These are phyloP conservation scores for Pyrenophora graminea DNA, from an alignment of 2,329 filamentous ascomycete species.

Conservation along the genomic window DNA sequence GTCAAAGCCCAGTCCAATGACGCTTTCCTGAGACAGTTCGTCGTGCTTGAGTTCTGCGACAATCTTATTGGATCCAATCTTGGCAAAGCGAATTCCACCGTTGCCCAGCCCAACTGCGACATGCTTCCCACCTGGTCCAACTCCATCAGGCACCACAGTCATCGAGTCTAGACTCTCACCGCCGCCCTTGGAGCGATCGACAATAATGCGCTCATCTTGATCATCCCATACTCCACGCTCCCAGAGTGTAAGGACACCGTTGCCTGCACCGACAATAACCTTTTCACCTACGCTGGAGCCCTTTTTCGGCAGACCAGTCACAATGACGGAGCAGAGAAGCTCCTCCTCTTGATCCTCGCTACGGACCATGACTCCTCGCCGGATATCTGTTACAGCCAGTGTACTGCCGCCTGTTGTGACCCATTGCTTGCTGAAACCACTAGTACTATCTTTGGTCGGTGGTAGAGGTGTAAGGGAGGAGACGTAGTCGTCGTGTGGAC, in stretches of 20 bases:
- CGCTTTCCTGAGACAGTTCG: slow-evolving; percentile 72
- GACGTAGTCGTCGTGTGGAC: slow-evolving; percentile 90
- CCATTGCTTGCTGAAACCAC: slow-evolving; percentile 92
- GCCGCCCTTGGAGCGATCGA: slow-evolving; percentile 65
- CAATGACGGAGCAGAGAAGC: slow-evolving; percentile 77
- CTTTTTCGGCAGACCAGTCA: slow-evolving; percentile 74
- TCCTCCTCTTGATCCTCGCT: slow-evolving; percentile 97
- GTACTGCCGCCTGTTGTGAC: slow-evolving; percentile 91
- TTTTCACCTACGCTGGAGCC: slow-evolving; percentile 72
- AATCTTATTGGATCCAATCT: slow-evolving; percentile 74
- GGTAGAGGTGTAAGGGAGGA: slow-evolving; percentile 85
- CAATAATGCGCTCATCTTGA: slow-evolving; percentile 83
- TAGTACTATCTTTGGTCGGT: slow-evolving; percentile 77
- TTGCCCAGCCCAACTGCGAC: slow-evolving; percentile 82
- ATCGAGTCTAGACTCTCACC: slow-evolving; percentile 84
- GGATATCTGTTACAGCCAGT: slow-evolving; percentile 84
- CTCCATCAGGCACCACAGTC: slow-evolving; percentile 69
- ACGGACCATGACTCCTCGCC: slow-evolving; percentile 80
- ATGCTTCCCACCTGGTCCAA: slow-evolving; percentile 70
- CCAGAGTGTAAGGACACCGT: slow-evolving; percentile 88
- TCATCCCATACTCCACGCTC: slow-evolving; percentile 95
- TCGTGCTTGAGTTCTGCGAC: slow-evolving; percentile 73
- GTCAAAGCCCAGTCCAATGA: slow-evolving; percentile 82
- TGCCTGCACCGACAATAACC: slow-evolving; percentile 75
- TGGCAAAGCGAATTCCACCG: slow-evolving; percentile 76